phyloP scores from a whole-genome alignment of 306 rosid species.

The Rubus parviflorus region DNA sequence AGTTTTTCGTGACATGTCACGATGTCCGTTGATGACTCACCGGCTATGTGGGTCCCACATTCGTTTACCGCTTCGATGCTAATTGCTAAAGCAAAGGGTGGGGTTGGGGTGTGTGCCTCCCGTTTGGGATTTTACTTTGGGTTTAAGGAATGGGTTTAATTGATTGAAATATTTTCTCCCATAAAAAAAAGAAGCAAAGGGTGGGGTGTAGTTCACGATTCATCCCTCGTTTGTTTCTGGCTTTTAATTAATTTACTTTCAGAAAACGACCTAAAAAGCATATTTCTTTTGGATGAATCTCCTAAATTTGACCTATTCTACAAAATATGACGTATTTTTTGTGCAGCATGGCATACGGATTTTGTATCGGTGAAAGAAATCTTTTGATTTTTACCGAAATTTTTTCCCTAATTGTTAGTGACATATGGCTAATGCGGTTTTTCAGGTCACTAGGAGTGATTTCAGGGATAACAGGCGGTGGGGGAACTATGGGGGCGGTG shows the following conservation, averaged over 20 bases:
- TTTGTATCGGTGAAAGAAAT: too few relatives aligned
- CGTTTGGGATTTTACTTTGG: too few relatives aligned
- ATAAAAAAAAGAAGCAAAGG: too few relatives aligned
- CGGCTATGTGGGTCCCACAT: neutral
- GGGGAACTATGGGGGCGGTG: constrained; percentile 61
- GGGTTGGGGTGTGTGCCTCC: neutral
- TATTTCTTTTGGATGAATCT: neutral
- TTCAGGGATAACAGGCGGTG: constrained; percentile 68
- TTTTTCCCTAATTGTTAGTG: neutral
- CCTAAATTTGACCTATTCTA: neutral
- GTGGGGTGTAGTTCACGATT: too few relatives aligned
- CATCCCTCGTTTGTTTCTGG: too few relatives aligned
- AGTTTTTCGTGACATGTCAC: neutral
- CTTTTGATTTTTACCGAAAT: too few relatives aligned
- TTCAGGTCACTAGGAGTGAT: constrained; percentile 64
- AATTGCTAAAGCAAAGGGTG: neutral
- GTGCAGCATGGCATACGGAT: neutral
- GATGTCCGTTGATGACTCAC: neutral
- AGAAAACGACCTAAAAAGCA: too few relatives aligned
- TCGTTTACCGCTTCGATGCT: neutral
- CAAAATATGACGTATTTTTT: neutral
- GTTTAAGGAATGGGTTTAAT: too few relatives aligned
- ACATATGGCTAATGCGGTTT: neutral
- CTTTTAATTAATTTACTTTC: too few relatives aligned
- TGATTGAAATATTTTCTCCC: too few relatives aligned